These are phyloP conservation scores for Cutaneotrichosporon dermatis DNA, from an alignment of 1,284 basidiomycete species.

Conservation along the genomic window DNA sequence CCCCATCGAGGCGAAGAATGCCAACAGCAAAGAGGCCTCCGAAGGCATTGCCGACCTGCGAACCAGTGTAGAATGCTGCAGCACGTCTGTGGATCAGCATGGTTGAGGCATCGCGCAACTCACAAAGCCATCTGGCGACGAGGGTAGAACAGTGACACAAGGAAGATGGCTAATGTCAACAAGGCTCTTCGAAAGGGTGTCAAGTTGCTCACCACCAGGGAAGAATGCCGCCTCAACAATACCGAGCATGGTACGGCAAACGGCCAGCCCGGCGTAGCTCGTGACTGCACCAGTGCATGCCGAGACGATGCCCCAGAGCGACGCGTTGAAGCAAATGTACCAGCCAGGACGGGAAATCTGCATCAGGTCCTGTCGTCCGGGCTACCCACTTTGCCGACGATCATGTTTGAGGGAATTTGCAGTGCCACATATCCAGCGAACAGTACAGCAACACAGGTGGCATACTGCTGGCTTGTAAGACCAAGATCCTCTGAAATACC, in stretches of 20 bases:
- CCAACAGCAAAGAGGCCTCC: slow-evolving; percentile 34
- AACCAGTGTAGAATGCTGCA: slow-evolving; percentile 34
- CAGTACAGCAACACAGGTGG: no score
- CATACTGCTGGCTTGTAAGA: no score
- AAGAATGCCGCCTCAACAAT: slow-evolving; percentile 41
- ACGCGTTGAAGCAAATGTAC: slow-evolving; percentile 29
- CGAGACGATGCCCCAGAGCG: slow-evolving; percentile 40
- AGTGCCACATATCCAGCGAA: slow-evolving; percentile 19
- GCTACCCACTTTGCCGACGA: slow-evolving; percentile 23
- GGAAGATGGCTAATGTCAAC: slow-evolving; percentile 19
- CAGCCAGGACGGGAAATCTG: slow-evolving; percentile 25
- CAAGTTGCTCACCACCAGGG: slow-evolving; percentile 20
- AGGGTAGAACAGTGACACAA: slow-evolving; percentile 40
- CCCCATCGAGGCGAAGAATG: slow-evolving; percentile 28
- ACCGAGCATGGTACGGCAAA: slow-evolving; percentile 28
- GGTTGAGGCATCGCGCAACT: no score
- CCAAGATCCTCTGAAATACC: no score
- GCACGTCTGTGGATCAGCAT: slow-evolving; percentile 13
- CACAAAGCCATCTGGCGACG: slow-evolving; percentile 32
- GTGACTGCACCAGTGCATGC: slow-evolving; percentile 31
- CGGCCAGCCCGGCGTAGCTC: slow-evolving; percentile 24
- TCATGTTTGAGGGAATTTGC: slow-evolving; percentile 44
- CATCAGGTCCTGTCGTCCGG: no score
- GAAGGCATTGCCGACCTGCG: slow-evolving; percentile 43
- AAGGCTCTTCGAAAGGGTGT: no score